Evolutionary conservation across 768 basidiomycete species (phyloP).

Genomic region (Russula lepida): DNA sequence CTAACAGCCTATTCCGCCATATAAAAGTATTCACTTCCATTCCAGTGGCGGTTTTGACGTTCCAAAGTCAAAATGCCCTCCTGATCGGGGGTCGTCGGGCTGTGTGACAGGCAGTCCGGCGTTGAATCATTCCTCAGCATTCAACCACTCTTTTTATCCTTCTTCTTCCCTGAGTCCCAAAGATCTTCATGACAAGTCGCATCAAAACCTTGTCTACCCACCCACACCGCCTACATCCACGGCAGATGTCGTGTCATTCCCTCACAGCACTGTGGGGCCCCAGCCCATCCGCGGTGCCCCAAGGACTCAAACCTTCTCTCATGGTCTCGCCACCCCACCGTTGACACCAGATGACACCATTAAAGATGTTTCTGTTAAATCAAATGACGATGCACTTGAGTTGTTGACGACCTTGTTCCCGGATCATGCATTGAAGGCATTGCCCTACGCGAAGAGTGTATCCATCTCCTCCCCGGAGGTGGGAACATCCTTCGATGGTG

Average conservation of each 20-base stretch:
- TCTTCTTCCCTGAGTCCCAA: conserved; percentile 38
- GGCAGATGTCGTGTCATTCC: conserved; percentile 14
- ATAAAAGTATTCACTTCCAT: background rate
- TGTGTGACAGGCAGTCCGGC: conserved; percentile 92
- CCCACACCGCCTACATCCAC: conserved; percentile 24
- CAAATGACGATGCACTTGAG: conserved; percentile 58
- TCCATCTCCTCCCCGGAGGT: conserved; percentile 61
- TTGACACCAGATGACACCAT: conserved; percentile 66
- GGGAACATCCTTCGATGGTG: conserved; percentile 64
- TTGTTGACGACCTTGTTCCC: conserved; percentile 78
- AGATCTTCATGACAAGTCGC: conserved; percentile 27
- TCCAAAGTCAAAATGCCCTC: conserved; percentile 89
- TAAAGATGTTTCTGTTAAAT: conserved; percentile 34
- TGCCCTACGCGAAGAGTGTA: conserved; percentile 70
- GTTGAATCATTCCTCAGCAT: conserved; percentile 35
- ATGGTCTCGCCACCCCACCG: conserved; percentile 58
- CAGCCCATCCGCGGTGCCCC: conserved; percentile 23
- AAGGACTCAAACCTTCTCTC: conserved; percentile 17
- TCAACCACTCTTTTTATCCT: conserved; percentile 17
- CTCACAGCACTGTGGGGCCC: conserved; percentile 18
- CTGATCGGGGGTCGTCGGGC: conserved; percentile 88
- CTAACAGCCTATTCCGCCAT: background rate
- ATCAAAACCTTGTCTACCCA: conserved; percentile 29
- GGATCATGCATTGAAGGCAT: conserved; percentile 52
- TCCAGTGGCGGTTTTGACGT: conserved; percentile 92